These are phyloP conservation scores for Scheffersomyces titani DNA, from an alignment of 1,139 yeast genomes.

Conservation along the genomic window DNA sequence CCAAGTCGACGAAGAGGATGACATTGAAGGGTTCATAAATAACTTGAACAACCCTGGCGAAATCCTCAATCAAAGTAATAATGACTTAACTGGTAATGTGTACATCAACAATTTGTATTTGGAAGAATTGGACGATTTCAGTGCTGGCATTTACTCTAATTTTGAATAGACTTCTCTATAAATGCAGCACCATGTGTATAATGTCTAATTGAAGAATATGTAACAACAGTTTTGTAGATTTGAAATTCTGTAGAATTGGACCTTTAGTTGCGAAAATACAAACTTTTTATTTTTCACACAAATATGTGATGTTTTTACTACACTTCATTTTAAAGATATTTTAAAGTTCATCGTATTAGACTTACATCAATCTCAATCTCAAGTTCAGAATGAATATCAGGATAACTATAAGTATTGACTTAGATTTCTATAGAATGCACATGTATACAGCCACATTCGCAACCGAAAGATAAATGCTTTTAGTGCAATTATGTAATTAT, in stretches of 20 bases:
- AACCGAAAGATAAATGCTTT: neutral
- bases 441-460: neutral
- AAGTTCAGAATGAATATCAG: no score
- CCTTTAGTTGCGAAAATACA: neutral
- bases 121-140: constrained; percentile 77
- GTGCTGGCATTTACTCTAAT: constrained; percentile 89
- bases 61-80: constrained; percentile 9
- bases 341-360: neutral
- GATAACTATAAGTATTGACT: no score
- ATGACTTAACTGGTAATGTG: constrained; percentile 42
- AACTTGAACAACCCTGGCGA: constrained; percentile 9
- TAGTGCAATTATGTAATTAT: no score
- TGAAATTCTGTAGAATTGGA: neutral
- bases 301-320: no score
- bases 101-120: constrained; percentile 51
- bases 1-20: constrained; percentile 46
- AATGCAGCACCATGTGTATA: neutral
- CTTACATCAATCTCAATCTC: neutral
- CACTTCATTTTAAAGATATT: no score
- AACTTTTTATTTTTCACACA: no score
- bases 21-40: constrained; percentile 31
- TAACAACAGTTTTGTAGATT: no score
- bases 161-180: constrained; percentile 44
- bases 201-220: neutral
- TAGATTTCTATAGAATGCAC: neutral